Conservation (phyloP, 768 basidiomycete genomes). For the Pulveroboletus sp. region DNA sequence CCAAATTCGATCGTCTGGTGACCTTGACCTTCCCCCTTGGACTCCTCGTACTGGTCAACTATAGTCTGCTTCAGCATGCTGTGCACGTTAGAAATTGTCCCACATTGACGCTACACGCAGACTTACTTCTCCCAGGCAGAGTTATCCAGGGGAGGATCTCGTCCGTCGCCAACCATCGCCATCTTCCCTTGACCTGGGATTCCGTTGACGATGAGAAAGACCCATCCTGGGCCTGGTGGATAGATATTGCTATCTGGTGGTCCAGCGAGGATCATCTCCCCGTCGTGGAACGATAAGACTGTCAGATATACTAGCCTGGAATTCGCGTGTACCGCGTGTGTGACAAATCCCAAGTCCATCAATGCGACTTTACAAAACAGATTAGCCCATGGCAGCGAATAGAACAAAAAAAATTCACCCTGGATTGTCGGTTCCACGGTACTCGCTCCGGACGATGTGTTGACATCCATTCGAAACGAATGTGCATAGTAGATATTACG, state of each 20-base stretch:
- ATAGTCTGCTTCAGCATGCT: constrained; percentile 48
- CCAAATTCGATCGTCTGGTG: constrained; percentile 11
- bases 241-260: constrained; percentile 65
- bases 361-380: constrained; percentile 47
- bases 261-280: constrained; percentile 50
- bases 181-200: constrained; percentile 59
- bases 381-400: constrained; percentile 3
- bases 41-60: constrained; percentile 47
- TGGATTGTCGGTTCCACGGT: constrained; percentile 40
- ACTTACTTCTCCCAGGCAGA: constrained; percentile 56
- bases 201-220: constrained; percentile 63
- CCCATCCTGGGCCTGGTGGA: constrained; percentile 78
- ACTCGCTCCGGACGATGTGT: constrained; percentile 33
- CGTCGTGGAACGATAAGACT: constrained; percentile 38
- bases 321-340: constrained; percentile 73
- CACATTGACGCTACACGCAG: background rate
- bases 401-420: constrained; percentile 33
- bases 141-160: constrained; percentile 53
- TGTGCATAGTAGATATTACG: constrained; percentile 42
- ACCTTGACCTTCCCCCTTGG: constrained; percentile 27
- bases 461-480: constrained; percentile 43
- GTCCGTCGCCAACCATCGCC: constrained; percentile 67
- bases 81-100: background rate
- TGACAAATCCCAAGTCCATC: constrained; percentile 81
- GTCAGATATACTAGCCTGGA: constrained; percentile 68